phyloP scores from a whole-genome alignment of 345 rosid species.

The Linum tenue region DNA sequence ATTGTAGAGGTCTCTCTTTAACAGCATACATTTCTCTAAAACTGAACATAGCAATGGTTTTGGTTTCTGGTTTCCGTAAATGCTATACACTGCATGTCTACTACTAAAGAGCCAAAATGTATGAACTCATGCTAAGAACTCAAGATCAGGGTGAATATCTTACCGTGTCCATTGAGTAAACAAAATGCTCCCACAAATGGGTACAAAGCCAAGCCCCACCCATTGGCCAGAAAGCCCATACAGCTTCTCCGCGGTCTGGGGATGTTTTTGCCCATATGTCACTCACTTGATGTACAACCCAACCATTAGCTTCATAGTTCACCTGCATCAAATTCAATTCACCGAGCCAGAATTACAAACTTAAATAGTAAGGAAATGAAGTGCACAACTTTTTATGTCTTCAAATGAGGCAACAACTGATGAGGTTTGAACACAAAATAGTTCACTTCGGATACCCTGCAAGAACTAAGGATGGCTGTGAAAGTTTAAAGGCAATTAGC shows the following conservation, averaged over 20 bases:
- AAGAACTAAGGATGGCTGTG: not conserved
- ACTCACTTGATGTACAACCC: conserved; percentile 84
- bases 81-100: not conserved
- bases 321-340: conserved; percentile 35
- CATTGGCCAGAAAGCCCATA: conserved; percentile 95
- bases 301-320: conserved; percentile 74
- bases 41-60: not conserved
- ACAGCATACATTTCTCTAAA: not conserved
- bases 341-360: not conserved
- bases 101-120: not conserved
- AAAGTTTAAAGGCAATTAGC: not conserved
- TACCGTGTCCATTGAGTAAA: conserved; percentile 73
- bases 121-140: not conserved
- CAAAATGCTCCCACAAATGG: conserved; percentile 91
- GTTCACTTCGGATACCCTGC: not conserved
- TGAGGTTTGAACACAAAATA: not conserved
- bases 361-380: not conserved
- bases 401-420: not conserved
- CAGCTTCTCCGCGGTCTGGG: conserved; percentile 56
- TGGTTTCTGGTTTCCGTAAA: not conserved
- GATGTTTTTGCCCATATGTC: conserved; percentile 97
- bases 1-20: not conserved
- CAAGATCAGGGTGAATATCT: conserved; percentile 9
- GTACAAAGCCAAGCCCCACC: conserved; percentile 99
- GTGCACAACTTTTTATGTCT: not conserved